Conservation (phyloP, 352 stramenopile species). For the Detonula confervacea region DNA sequence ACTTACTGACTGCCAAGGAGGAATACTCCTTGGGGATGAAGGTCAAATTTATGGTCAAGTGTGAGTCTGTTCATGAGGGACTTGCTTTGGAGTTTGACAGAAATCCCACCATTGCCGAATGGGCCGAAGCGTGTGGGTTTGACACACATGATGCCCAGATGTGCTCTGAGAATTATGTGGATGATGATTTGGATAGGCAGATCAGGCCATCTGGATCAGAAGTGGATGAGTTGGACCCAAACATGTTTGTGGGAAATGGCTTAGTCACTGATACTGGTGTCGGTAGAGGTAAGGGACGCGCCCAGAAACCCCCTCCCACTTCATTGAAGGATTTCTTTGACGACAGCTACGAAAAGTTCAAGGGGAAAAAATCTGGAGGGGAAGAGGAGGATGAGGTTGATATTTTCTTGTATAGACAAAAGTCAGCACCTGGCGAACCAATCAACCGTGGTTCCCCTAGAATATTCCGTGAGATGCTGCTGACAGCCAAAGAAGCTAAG, state of each 20-base stretch:
- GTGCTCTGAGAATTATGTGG: constrained; percentile 51
- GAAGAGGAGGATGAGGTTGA: constrained; percentile 39
- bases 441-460: constrained; percentile 72
- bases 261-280: constrained; percentile 64
- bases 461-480: constrained; percentile 82
- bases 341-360: constrained; percentile 56
- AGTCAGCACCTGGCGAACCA: constrained; percentile 46
- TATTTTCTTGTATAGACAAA: constrained; percentile 48
- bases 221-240: constrained; percentile 67
- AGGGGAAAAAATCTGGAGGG: constrained; percentile 11
- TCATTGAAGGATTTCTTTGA: constrained; percentile 71
- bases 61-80: constrained; percentile 80
- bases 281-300: constrained; percentile 72
- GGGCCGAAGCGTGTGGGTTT: constrained; percentile 79
- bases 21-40: constrained; percentile 80
- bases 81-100: constrained; percentile 53
- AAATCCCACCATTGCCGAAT: constrained; percentile 76
- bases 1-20: constrained; percentile 73
- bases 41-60: constrained; percentile 81
- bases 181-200: constrained; percentile 60
- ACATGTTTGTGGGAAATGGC: constrained; percentile 84
- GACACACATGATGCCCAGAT: constrained; percentile 47
- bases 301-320: constrained; percentile 68
- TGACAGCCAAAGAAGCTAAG: constrained; percentile 78
- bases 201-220: constrained; percentile 63